A percentile compares a stretch with the other conserved stretches of the same genome.
Conservation (phyloP, 768 basidiomycete genomes). For the Clitopilus hobsonii region DNA sequence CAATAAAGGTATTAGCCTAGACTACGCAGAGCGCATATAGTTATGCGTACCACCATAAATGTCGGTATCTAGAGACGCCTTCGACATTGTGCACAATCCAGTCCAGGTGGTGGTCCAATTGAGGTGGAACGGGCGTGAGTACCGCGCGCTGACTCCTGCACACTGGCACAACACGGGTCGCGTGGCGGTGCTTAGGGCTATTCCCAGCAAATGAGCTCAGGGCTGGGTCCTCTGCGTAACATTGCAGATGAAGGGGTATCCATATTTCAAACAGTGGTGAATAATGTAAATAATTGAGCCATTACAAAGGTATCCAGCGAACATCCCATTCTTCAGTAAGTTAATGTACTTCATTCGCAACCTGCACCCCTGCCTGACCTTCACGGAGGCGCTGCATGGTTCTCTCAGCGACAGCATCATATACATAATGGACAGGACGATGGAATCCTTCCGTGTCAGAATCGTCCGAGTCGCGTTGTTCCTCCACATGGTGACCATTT, state of each 20-base stretch:
- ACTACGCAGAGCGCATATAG: conserved; percentile 18
- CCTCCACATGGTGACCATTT: conserved; percentile 29
- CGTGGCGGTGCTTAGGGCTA: neutral
- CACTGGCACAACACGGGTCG: too few relatives aligned
- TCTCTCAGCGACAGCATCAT: conserved; percentile 88
- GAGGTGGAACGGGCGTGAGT: neutral
- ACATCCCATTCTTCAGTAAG: neutral
- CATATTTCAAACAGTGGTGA: neutral
- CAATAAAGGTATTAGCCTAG: conserved; percentile 16
- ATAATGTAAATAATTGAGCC: conserved; percentile 1
- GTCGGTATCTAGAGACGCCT: conserved; percentile 23
- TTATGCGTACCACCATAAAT: conserved; percentile 27
- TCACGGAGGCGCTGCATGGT: conserved; percentile 55
- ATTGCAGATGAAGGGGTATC: too few relatives aligned
- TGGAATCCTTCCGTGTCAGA: conserved; percentile 28
- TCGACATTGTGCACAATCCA: conserved; percentile 1
- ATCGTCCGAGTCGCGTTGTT: conserved; percentile 44
- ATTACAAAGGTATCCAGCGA: neutral
- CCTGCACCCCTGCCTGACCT: conserved; percentile 19
- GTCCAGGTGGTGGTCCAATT: neutral
- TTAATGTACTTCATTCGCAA: conserved; percentile 46
- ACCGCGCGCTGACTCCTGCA: neutral
- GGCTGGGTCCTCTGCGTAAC: too few relatives aligned
- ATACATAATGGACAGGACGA: conserved; percentile 69
- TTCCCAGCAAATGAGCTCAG: neutral